These are phyloP conservation scores for Vaccinium vitisidaea DNA, from an alignment of 148 eudicot species.

Conservation along the genomic window DNA sequence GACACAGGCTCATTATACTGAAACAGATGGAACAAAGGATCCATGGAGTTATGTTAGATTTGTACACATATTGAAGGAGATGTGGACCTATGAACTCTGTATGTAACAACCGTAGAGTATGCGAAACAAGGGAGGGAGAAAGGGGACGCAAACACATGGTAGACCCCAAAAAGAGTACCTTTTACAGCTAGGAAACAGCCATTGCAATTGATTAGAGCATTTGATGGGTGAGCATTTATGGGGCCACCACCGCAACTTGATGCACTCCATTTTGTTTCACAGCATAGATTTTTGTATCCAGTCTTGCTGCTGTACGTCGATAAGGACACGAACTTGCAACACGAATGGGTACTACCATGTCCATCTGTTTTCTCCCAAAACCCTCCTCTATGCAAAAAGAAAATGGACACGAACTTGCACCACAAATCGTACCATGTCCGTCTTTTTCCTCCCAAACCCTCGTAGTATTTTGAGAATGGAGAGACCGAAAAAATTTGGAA, in stretches of 20 bases:
- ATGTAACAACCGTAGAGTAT: neutral
- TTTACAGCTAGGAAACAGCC: constrained; percentile 19
- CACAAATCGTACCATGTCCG: too few species aligned
- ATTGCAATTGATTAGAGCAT: neutral
- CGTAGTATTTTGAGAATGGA: neutral
- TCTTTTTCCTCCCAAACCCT: neutral
- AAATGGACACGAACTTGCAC: too few species aligned
- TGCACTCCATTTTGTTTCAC: neutral
- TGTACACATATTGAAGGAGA: neutral
- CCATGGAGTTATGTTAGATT: neutral
- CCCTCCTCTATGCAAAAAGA: neutral
- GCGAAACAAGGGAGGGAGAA: neutral
- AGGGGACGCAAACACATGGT: neutral
- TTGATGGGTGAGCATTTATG: neutral
- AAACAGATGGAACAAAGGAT: neutral
- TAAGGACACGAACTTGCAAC: neutral
- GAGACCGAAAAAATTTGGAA: neutral
- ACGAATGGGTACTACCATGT: neutral
- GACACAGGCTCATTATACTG: neutral
- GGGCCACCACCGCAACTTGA: constrained; percentile 2
- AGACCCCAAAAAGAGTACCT: neutral
- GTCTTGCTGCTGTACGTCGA: neutral
- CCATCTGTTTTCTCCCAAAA: neutral
- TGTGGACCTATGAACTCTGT: neutral
- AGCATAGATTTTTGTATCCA: neutral